Conservation (phyloP, 306 rosid genomes). For the Sindora glabra region DNA sequence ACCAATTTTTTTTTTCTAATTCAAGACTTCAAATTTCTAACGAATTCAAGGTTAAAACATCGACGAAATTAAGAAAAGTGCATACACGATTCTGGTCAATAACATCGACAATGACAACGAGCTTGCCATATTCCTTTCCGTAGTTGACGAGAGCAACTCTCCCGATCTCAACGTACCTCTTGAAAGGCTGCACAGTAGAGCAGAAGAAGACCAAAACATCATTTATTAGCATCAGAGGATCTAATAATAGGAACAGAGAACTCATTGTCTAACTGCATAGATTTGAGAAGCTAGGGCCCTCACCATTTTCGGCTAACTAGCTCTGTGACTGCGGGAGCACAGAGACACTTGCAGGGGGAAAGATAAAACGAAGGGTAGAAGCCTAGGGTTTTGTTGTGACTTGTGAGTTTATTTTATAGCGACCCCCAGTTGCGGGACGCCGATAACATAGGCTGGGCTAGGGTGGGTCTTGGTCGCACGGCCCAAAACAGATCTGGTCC, state of each 20-base stretch:
- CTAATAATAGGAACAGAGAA: neutral
- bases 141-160: constrained; percentile 88
- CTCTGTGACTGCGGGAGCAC: constrained; percentile 5
- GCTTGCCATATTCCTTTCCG: constrained; percentile 81
- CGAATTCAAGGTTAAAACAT: neutral
- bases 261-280: neutral
- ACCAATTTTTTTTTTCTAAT: too few relatives aligned
- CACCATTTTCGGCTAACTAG: constrained; percentile 37
- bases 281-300: neutral
- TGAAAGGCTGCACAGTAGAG: constrained; percentile 57
- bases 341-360: neutral
- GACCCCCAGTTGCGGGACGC: too few relatives aligned
- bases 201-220: neutral
- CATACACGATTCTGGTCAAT: constrained; percentile 78
- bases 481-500: too few relatives aligned
- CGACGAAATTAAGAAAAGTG: neutral
- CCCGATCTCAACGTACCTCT: constrained; percentile 91
- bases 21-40: too few relatives aligned
- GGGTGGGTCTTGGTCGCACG: too few relatives aligned
- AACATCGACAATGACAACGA: constrained; percentile 89
- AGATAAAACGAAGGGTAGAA: neutral
- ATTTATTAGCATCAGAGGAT: neutral
- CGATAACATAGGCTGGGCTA: too few relatives aligned
- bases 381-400: constrained; percentile 23
- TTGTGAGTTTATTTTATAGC: too few relatives aligned